Base-by-base conservation (phyloP, 495 filamentous ascomycete genomes). In the Penicillium diatomitis region DNA sequence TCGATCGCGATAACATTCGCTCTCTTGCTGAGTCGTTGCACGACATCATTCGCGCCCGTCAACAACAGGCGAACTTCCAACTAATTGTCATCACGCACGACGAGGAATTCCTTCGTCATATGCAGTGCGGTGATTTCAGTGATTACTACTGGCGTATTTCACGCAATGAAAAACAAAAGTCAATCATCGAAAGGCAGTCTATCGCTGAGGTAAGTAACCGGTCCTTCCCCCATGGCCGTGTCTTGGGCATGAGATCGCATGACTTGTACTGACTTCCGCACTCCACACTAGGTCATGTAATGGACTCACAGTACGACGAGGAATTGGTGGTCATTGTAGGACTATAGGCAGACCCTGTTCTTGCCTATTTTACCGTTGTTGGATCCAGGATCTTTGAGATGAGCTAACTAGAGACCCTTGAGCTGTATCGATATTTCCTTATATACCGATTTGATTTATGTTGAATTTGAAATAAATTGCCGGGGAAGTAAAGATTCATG, bases 71-170 rank as follows among this genome's bases (percentile, higher is more conserved):
- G 12, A 99, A 99, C 57, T 94, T 99, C 71, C 94, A 97, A 72
- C 77, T 97, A 38, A 94, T 99, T 65, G 87, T 97, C 48, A 99
- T 99, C 64, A 99, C 92, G 33, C 92, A 99, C 74, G 92, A 99
- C 67, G 92, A 97, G 68, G 90, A 96, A 53, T 99, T 99, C 65
- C 62, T 99, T 56, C 78, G 81, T 42, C 80, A 86, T 50, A 99
- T 99, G 94, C 82, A 88, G 58, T 91, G 88, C 64, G 80, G 79
- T n/a, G 92, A 97, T 56, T 96, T 95, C 64, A 86, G 83, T 52
- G 94, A 97, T 63, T 79, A 83, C 57, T 99, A 96, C 54, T 97
- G 82, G 53, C 80, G 89, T 1, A 85, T 99, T 11, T 83, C 76
- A 48, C 76, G 91, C 36, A 85, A 94, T 61, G 84, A 87, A 55